These are phyloP conservation scores for Venturiaceae sp. DNA, from an alignment of 2,329 filamentous ascomycete genomes.

Conservation along the genomic window DNA sequence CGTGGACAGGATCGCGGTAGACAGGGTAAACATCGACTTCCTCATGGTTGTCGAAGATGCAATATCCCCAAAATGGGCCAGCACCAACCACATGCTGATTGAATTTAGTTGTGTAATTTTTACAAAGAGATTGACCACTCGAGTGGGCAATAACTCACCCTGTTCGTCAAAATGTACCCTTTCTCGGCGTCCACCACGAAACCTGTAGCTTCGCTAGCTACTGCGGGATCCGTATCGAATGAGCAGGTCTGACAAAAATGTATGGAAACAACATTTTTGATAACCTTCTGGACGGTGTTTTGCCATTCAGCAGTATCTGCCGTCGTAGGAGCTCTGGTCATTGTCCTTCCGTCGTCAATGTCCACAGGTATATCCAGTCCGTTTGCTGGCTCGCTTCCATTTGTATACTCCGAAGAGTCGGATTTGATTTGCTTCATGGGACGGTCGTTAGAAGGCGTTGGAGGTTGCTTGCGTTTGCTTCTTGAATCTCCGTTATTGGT, in stretches of 20 bases:
- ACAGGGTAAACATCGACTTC: conserved; percentile 91
- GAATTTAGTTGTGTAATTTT: conserved; percentile 15
- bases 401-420: conserved; percentile 14
- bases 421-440: conserved; percentile 41
- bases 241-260: conserved; percentile 97
- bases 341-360: conserved; percentile 27
- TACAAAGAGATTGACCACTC: neutral
- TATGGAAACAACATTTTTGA: conserved; percentile 95
- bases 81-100: conserved; percentile 78
- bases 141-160: conserved; percentile 17
- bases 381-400: conserved; percentile 27
- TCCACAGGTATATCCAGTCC: conserved; percentile 30
- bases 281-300: conserved; percentile 85
- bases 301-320: conserved; percentile 83
- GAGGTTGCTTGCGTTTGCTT: conserved; percentile 47
- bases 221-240: conserved; percentile 92
- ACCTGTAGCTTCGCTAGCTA: conserved; percentile 91
- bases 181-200: conserved; percentile 94
- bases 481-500: conserved; percentile 32
- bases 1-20: conserved; percentile 95
- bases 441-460: conserved; percentile 38
- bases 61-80: conserved; percentile 96
- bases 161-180: conserved; percentile 54
- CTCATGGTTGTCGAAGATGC: conserved; percentile 98
- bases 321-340: conserved; percentile 35